Evolutionary conservation across 164 flowering plant genomes (phyloP).

Genomic region (Vitis cinerea): DNA sequence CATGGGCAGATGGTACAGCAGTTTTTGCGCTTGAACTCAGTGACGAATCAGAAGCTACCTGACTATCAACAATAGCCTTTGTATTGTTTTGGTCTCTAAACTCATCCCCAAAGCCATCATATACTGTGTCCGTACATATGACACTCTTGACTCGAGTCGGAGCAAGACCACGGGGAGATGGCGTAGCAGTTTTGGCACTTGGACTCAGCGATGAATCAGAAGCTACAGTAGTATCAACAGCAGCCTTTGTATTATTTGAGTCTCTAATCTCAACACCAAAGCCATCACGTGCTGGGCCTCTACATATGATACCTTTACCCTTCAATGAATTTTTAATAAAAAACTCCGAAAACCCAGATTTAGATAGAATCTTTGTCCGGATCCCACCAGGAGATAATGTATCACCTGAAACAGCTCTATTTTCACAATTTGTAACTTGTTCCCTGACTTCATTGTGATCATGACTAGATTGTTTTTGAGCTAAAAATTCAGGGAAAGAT

Average conservation of each 20-base stretch:
- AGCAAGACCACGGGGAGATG: constrained; percentile 21
- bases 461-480: constrained; percentile 29
- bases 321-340: constrained; percentile 66
- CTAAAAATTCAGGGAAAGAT: constrained; percentile 28
- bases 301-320: constrained; percentile 64
- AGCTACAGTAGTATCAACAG: constrained; percentile 18
- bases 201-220: constrained; percentile 30
- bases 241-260: constrained; percentile 27
- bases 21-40: constrained; percentile 21
- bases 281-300: constrained; percentile 32
- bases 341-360: constrained; percentile 76
- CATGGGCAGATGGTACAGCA: constrained; percentile 17
- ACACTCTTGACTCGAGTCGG: constrained; percentile 46
- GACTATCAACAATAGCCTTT: constrained; percentile 21
- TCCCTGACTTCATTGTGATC: constrained; percentile 16
- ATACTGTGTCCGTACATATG: constrained; percentile 32
- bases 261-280: constrained; percentile 20
- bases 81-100: constrained; percentile 22
- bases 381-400: constrained; percentile 40
- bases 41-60: constrained; percentile 30
- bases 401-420: constrained; percentile 19
- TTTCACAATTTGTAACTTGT: constrained; percentile 21
- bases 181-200: constrained; percentile 17
- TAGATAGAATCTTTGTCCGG: constrained; percentile 64
- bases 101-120: constrained; percentile 26